Conservation (phyloP, 176 grass and related monocot genomes). For the maize (Zea mays) region DNA sequence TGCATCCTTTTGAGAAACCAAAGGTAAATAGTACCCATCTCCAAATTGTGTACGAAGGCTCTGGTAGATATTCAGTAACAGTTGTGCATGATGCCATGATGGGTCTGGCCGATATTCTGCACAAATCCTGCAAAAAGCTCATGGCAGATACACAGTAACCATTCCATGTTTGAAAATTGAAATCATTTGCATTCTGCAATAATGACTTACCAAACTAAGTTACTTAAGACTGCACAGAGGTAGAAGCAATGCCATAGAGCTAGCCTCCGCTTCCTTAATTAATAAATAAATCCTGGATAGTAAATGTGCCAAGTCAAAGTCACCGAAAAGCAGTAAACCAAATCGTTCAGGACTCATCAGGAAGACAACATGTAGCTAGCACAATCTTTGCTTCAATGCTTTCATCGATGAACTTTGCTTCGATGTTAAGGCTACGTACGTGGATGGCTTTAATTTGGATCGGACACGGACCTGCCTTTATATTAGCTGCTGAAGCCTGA, state of each 20-base stretch:
- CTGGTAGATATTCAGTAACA: not conserved
- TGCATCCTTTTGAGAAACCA: no score
- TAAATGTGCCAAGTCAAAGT: not conserved
- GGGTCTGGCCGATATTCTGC: no score
- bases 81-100: no score
- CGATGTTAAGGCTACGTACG: constrained; percentile 41
- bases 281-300: constrained; percentile 6
- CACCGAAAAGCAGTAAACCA: constrained; percentile 30
- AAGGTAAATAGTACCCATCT: no score
- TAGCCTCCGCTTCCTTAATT: no score
- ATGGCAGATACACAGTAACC: no score
- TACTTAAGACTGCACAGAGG: no score
- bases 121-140: no score
- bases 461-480: not conserved
- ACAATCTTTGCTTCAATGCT: constrained; percentile 35
- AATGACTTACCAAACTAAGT: no score
- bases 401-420: constrained; percentile 33
- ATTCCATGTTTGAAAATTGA: no score
- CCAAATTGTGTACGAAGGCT: not conserved
- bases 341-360: constrained; percentile 22
- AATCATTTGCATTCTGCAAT: no score
- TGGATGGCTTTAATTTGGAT: constrained; percentile 30
- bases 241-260: no score
- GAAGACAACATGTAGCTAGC: not conserved
- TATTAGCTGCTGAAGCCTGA: constrained; percentile 11